Percentiles rank a stretch among this genome's conserved stretches.
Conservation (phyloP, 2,329 filamentous ascomycete species). For the Colletotrichum theobromicola region DNA sequence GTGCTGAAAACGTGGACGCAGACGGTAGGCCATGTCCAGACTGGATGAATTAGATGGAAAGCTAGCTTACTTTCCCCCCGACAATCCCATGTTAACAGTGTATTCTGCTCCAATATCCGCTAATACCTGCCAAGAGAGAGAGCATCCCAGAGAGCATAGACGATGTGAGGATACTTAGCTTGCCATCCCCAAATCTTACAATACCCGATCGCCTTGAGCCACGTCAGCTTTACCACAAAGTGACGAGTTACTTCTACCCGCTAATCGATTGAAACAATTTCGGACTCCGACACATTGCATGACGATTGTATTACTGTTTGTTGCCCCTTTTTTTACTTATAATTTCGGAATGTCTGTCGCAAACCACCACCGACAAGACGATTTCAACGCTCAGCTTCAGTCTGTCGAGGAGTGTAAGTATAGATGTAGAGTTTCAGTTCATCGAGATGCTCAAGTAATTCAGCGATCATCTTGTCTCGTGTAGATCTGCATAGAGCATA, state of each 20-base stretch:
- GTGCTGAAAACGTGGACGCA: background rate
- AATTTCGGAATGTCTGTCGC: rapidly evolving
- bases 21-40: background rate
- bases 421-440: no score
- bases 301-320: background rate
- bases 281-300: background rate
- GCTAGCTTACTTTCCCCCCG: background rate
- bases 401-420: background rate
- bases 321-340: background rate
- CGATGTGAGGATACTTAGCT: no score
- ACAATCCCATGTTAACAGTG: background rate
- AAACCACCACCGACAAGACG: no score
- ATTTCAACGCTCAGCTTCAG: rapidly evolving
- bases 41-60: background rate
- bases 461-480: no score
- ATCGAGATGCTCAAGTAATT: no score
- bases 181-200: no score
- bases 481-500: no score
- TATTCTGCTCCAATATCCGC: background rate
- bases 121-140: background rate
- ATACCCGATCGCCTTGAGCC: no score
- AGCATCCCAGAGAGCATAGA: background rate
- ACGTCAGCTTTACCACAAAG: background rate
- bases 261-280: no score
- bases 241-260: background rate